Evolutionary conservation across 495 filamentous ascomycete genomes (phyloP).

Genomic region (Baudoinia panamericana): DNA sequence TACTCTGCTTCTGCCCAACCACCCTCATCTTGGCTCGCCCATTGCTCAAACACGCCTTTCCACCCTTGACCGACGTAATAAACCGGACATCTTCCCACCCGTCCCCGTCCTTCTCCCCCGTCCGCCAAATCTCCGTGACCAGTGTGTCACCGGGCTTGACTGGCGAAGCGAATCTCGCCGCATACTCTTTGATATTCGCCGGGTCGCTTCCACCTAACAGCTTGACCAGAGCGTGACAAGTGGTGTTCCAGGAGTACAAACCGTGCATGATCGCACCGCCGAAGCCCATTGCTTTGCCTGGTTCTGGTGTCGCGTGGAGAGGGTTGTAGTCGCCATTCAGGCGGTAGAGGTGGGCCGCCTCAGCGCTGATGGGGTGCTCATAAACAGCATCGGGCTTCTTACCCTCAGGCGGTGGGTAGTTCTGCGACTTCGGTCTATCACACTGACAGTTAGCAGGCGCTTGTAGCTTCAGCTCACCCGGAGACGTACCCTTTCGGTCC

Average conservation of each 20-base stretch:
- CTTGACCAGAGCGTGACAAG: slow-evolving; percentile 62
- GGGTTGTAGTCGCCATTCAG: slow-evolving; percentile 90
- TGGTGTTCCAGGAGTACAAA: slow-evolving; percentile 69
- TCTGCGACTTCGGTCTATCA: slow-evolving; percentile 48
- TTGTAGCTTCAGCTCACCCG: background rate
- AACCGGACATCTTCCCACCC: slow-evolving; percentile 77
- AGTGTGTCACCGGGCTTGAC: slow-evolving; percentile 66
- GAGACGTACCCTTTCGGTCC: slow-evolving; percentile 55
- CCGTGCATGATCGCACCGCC: slow-evolving; percentile 82
- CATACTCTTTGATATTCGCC: slow-evolving; percentile 68
- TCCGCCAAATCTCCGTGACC: slow-evolving; percentile 51
- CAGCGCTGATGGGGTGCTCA: slow-evolving; percentile 49
- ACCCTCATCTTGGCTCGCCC: slow-evolving; percentile 67
- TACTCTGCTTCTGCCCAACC: slow-evolving; percentile 29
- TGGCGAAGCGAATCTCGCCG: slow-evolving; percentile 74
- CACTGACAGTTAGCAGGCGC: too few species aligned
- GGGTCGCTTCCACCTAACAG: slow-evolving; percentile 63
- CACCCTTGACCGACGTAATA: slow-evolving; percentile 51
- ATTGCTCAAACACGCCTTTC: slow-evolving; percentile 71
- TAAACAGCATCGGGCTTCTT: slow-evolving; percentile 64
- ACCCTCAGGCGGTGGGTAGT: slow-evolving; percentile 58
- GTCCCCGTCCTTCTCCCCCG: slow-evolving; percentile 45
- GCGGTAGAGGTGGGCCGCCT: slow-evolving; percentile 54
- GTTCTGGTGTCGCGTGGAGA: slow-evolving; percentile 71
- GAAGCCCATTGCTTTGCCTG: slow-evolving; percentile 79